Conservation (phyloP, 129 eudicot species). For the Sambucus nigra region DNA sequence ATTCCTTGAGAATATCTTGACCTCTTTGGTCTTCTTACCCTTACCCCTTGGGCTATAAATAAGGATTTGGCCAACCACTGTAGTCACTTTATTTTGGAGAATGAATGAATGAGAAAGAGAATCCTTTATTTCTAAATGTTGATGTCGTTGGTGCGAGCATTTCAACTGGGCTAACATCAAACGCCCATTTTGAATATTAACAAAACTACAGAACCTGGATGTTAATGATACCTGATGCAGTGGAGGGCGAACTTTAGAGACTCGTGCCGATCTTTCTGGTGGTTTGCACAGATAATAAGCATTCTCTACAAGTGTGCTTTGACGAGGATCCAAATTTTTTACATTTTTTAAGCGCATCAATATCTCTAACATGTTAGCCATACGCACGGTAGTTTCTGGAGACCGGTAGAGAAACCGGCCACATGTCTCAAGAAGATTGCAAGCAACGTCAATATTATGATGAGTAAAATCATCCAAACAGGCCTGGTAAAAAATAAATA, state of each 20-base stretch:
- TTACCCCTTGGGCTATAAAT: no score
- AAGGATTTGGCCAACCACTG: no score
- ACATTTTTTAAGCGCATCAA: constrained; percentile 93
- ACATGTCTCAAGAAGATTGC: constrained; percentile 97
- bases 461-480: constrained; percentile 94
- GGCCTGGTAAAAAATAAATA: constrained; percentile 38
- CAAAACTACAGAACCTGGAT: not conserved
- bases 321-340: constrained; percentile 93
- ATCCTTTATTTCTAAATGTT: no score
- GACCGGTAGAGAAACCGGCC: constrained; percentile 93
- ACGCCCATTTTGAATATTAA: not conserved
- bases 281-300: constrained; percentile 97
- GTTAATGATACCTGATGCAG: constrained; percentile 69
- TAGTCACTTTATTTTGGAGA: no score
- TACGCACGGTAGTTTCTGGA: constrained; percentile 84
- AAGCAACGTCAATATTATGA: constrained; percentile 96
- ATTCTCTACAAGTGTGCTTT: constrained; percentile 93
- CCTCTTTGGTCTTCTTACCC: no score
- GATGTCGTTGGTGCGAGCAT: no score
- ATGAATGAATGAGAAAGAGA: no score
- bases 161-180: no score
- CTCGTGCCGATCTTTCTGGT: constrained; percentile 93
- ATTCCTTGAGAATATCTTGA: no score
- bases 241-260: constrained; percentile 93
- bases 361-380: constrained; percentile 97